Base-by-base conservation (phyloP, 106 monocot species). In the Acorus calamus region DNA sequence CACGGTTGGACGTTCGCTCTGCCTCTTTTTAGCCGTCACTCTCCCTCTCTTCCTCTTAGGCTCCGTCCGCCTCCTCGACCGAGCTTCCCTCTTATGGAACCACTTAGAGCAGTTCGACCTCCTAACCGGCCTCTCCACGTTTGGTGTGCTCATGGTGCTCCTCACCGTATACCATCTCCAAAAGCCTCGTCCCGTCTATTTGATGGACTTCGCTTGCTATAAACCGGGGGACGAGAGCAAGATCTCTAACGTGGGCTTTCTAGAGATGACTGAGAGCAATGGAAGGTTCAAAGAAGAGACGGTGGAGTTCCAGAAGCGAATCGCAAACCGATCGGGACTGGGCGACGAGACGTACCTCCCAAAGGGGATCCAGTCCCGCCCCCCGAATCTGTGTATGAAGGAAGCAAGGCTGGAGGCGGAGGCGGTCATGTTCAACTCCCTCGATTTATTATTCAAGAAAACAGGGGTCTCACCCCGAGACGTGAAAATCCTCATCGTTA, bases 281-380 rank as follows among this genome's bases (percentile, higher is more conserved):
- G 83, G 83, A 2, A 46, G 50, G 57, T 87, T 88, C 83, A 80
- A 67, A 46, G 68, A 56, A 44, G 78, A 77, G 59, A 72, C 69
- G 55, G 62, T 78, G 5, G 71, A 78, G 11, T 88, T 83, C 66
- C 87, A 88, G 72, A 72, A 71, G 41, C 74, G 75, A 72, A 83
- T 87, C 68, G 60, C 74, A 0, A 53, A 41, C 14, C 74, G 80
- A 28, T 87, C 87, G 4, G 83, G 83, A 7, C 83, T 87, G 12
- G 87, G 87, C 11, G 87, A 87, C 46, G 78, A 87, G 75, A 83
- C 83, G 11, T 80, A 83, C 71, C 77, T 83, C n/a, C 74, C 79
- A 4, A 28, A 47, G 4, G 81, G 73, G 3, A 50, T 87, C 7
- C 76, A 77, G 52, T 70, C 87, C 8, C 68, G 79, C 7, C 92